These are phyloP conservation scores for Barnettozyma populi DNA, from an alignment of 805 yeast species.

Conservation along the genomic window DNA sequence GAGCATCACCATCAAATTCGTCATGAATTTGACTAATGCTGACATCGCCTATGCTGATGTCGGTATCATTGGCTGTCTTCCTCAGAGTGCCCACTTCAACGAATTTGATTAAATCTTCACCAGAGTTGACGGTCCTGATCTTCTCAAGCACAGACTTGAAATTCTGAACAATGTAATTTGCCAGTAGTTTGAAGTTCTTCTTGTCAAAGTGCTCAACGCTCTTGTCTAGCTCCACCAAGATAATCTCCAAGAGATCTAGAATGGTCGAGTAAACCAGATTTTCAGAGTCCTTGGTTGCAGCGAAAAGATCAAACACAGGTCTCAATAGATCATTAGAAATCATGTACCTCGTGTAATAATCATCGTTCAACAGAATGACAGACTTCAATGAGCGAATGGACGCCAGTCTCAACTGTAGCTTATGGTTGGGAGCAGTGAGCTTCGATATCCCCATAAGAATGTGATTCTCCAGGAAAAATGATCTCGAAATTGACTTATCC, in stretches of 20 bases:
- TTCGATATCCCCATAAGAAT: slow-evolving; percentile 51
- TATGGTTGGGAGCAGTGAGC: slow-evolving; percentile 34
- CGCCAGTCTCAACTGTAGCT: slow-evolving; percentile 54
- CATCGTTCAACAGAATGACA: slow-evolving; percentile 58
- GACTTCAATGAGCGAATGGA: slow-evolving; percentile 66
- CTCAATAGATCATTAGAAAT: slow-evolving; percentile 48
- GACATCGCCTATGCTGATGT: slow-evolving; percentile 9
- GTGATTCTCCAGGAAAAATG: slow-evolving; percentile 57
- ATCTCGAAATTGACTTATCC: slow-evolving; percentile 47
- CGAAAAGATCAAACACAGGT: slow-evolving; percentile 44
- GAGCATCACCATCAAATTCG: slow-evolving; percentile 1
- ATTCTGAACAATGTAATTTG: slow-evolving; percentile 18
- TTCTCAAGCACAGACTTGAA: slow-evolving; percentile 25
- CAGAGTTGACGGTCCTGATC: slow-evolving; percentile 18
- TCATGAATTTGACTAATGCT: slow-evolving; percentile 12
- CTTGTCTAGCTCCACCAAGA: slow-evolving; percentile 26
- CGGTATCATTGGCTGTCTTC: slow-evolving; percentile 35
- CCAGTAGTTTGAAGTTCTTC: slow-evolving; percentile 22
- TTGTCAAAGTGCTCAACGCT: slow-evolving; percentile 9
- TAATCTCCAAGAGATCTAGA: slow-evolving; percentile 56
- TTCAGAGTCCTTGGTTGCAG: slow-evolving; percentile 43
- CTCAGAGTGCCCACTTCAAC: slow-evolving; percentile 14
- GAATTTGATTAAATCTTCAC: slow-evolving; percentile 18
- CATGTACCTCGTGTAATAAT: slow-evolving; percentile 50
- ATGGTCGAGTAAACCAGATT: slow-evolving; percentile 72